Percentiles rank a stretch among this genome's conserved stretches.
Conservation (phyloP, 1,139 yeast genomes). For the Pichia cactophila region DNA sequence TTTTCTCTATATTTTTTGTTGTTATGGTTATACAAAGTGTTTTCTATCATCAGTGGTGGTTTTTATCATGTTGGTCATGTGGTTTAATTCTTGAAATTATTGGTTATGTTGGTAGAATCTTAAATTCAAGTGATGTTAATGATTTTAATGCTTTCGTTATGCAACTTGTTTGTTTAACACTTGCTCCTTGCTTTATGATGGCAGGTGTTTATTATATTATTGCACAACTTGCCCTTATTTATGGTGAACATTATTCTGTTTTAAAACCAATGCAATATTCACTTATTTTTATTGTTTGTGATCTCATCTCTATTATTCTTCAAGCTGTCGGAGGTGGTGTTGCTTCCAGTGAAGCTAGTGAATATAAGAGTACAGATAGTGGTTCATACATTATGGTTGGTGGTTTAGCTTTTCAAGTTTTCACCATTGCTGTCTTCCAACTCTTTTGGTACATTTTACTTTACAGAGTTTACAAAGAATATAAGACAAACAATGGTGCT, state of each 20-base stretch:
- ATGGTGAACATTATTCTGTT: constrained; percentile 54
- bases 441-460: constrained; percentile 49
- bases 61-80: constrained; percentile 50
- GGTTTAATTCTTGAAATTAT: constrained; percentile 59
- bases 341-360: constrained; percentile 48
- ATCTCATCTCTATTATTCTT: constrained; percentile 45
- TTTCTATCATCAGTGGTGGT: constrained; percentile 66
- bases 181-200: constrained; percentile 86
- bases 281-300: constrained; percentile 34
- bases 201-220: constrained; percentile 77
- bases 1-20: constrained; percentile 39
- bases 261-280: constrained; percentile 77
- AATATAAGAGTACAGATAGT: constrained; percentile 29
- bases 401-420: constrained; percentile 74
- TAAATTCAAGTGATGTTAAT: constrained; percentile 36
- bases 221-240: constrained; percentile 65
- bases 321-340: constrained; percentile 85
- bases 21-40: constrained; percentile 36
- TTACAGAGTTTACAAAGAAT: constrained; percentile 35
- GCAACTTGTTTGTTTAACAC: constrained; percentile 64
- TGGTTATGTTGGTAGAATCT: constrained; percentile 61
- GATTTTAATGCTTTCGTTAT: constrained; percentile 42
- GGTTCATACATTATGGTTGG: constrained; percentile 79
- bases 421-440: constrained; percentile 61
- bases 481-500: constrained; percentile 18